Evolutionary conservation across 345 rosid genomes (phyloP).

Genomic region (Physaria fendleri): DNA sequence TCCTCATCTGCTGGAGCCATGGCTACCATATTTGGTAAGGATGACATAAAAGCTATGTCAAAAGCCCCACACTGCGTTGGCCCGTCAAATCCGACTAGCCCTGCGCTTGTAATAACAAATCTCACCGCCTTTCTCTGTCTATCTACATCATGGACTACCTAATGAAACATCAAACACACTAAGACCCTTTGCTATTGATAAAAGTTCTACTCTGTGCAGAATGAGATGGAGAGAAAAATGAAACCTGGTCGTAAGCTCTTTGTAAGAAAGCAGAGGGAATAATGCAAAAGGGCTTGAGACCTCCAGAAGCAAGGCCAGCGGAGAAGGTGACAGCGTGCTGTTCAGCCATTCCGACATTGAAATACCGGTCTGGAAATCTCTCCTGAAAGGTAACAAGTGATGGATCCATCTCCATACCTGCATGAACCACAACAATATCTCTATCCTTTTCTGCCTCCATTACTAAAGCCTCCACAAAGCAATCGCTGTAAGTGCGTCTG

Average conservation of each 20-base stretch:
- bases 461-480: conserved; percentile 70
- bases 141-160: conserved; percentile 92
- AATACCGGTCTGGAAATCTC: conserved; percentile 63
- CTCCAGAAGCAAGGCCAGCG: conserved; percentile 89
- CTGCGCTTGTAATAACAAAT: conserved; percentile 82
- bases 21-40: conserved; percentile 91
- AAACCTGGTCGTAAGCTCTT: conserved; percentile 95
- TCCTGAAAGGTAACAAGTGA: conserved; percentile 56
- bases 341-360: conserved; percentile 92
- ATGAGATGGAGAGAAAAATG: conserved; percentile 2
- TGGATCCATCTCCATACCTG: conserved; percentile 76
- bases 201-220: background rate
- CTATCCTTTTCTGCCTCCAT: conserved; percentile 79
- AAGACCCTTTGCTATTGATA: background rate
- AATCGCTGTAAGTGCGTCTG: conserved; percentile 68
- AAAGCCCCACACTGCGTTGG: conserved; percentile 80
- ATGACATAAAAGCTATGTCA: conserved; percentile 91
- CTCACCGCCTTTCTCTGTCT: conserved; percentile 83
- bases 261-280: conserved; percentile 85
- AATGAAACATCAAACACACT: conserved; percentile 19
- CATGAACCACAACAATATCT: conserved; percentile 74
- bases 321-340: conserved; percentile 96
- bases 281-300: conserved; percentile 89
- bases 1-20: conserved; percentile 95
- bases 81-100: conserved; percentile 88